Base-by-base conservation (phyloP, 2,329 filamentous ascomycete genomes). In the Aspergillus brasiliensis region DNA sequence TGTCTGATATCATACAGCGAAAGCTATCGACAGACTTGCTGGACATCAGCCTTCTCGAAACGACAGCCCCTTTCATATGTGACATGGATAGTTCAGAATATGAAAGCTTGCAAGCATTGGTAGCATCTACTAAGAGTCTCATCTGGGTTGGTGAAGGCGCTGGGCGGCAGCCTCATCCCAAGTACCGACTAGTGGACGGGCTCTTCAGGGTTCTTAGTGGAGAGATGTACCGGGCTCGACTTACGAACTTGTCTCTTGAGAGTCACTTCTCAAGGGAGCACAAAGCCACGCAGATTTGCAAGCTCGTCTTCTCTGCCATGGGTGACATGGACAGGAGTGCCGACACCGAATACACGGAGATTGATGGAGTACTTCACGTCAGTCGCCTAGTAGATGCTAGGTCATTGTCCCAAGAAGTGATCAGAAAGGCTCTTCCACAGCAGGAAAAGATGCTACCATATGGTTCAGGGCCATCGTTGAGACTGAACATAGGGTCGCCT, bases 401-500 rank as follows among this genome's bases (percentile, higher is more conserved):
- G 13, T 1, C 11, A 8, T 6, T 63, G 10, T 62, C 60, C 4
- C 52, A 63, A 11, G 31, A 40, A 8, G 17, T 63, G 1, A 28
- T 37, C 5, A 19, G 23, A 10, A 52, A 34, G 25, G 57, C 23
- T 27, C 21, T 42, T 11, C 51, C 42, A 3, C 56, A 58, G 23
- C 40, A 34, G 10, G 28, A 13, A 19, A n/a, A 8, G 11, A 17
- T 11, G n/a, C 21, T 21, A 15, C 17, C 40, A 8, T 55, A 55
- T 40, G 40, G 52, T 17, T 34, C 40, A 8, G 59, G 23, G 6
- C 52, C 46, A 10, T 62, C 57, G 7, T 44, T 65, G 27, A 57
- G 49, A 44, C 49, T 69, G 25, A 58, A 57, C 6, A 62, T 68
- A 23, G 57, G 54, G 23, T 46, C 58, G 5, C 64, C 63, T 15